phyloP scores from a whole-genome alignment of 768 basidiomycete species.

The Guyanaporus albipodus region DNA sequence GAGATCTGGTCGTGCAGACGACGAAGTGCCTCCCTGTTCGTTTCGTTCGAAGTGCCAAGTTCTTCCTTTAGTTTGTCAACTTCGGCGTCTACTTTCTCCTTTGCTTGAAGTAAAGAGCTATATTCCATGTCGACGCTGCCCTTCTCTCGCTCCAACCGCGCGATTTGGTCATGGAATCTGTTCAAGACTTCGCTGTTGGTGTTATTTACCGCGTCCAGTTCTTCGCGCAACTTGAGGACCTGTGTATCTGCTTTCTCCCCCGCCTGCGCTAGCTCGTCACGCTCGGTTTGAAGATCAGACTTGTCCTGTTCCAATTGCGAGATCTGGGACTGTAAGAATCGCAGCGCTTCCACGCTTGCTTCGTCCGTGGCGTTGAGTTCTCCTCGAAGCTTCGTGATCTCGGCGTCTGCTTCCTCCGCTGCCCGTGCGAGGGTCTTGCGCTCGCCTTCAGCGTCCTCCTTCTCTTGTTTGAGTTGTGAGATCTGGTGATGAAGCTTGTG shows the following conservation, averaged over 20 bases:
- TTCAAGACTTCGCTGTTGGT: not conserved
- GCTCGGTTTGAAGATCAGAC: constrained; percentile 36
- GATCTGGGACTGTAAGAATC: constrained; percentile 75
- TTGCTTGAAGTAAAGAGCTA: not conserved
- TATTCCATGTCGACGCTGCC: not conserved
- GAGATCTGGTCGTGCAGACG: constrained; percentile 7
- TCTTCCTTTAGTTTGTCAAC: constrained; percentile 39
- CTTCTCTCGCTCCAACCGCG: constrained; percentile 1
- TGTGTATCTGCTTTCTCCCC: not conserved
- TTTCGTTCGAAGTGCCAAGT: constrained; percentile 48
- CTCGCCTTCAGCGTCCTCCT: constrained; percentile 44
- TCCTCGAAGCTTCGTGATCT: not conserved
- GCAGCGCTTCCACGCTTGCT: constrained; percentile 67
- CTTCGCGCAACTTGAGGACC: not conserved
- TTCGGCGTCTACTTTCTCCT: constrained; percentile 12
- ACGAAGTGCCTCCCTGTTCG: constrained; percentile 26
- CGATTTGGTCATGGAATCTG: not conserved
- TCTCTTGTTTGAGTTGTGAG: constrained; percentile 63
- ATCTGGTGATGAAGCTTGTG: constrained; percentile 75
- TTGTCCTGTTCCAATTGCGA: constrained; percentile 62
- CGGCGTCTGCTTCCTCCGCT: not conserved
- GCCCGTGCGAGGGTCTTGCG: constrained; percentile 35
- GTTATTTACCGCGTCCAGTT: not conserved
- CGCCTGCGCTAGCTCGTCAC: not conserved
- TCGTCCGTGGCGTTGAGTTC: constrained; percentile 39